Evolutionary conservation across 176 grass and related monocot species (phyloP).

Genomic region (Triticum turgidum): DNA sequence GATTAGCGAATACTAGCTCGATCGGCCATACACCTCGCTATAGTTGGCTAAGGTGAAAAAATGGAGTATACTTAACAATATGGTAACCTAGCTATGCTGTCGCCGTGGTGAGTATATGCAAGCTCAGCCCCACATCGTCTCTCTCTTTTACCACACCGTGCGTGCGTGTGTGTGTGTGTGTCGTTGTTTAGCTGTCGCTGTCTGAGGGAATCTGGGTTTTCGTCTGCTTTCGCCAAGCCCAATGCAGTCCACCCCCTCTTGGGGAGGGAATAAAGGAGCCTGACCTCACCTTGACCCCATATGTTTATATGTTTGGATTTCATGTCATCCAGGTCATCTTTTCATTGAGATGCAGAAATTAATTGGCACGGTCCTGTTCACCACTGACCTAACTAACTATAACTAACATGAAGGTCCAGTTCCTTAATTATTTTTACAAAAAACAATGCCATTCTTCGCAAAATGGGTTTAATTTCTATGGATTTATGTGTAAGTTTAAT

Average conservation of each 20-base stretch:
- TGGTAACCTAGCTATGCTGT: background rate
- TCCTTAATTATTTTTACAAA: too few species aligned
- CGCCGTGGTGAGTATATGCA: background rate
- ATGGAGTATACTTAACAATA: background rate
- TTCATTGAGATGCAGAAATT: background rate
- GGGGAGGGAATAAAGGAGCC: slow-evolving; percentile 71
- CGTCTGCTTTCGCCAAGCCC: slow-evolving; percentile 64
- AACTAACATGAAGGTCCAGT: background rate
- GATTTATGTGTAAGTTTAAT: background rate
- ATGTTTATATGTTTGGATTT: slow-evolving; percentile 33
- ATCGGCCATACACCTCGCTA: background rate
- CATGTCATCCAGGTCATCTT: background rate
- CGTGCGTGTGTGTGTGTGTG: background rate
- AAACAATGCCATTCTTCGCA: too few species aligned
- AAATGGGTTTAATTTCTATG: background rate
- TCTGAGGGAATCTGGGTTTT: slow-evolving; percentile 84
- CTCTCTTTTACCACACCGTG: background rate
- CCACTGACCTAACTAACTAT: background rate
- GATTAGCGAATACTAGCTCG: background rate
- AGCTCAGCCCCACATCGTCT: background rate
- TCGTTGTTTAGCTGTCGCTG: slow-evolving; percentile 53
- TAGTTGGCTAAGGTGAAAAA: background rate
- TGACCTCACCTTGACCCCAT: slow-evolving; percentile 34
- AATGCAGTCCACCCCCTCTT: slow-evolving; percentile 51
- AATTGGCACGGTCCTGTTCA: background rate